Evolutionary conservation across 208 protist species (phyloP).

Genomic region (Kentomonas sorsogonicus): DNA sequence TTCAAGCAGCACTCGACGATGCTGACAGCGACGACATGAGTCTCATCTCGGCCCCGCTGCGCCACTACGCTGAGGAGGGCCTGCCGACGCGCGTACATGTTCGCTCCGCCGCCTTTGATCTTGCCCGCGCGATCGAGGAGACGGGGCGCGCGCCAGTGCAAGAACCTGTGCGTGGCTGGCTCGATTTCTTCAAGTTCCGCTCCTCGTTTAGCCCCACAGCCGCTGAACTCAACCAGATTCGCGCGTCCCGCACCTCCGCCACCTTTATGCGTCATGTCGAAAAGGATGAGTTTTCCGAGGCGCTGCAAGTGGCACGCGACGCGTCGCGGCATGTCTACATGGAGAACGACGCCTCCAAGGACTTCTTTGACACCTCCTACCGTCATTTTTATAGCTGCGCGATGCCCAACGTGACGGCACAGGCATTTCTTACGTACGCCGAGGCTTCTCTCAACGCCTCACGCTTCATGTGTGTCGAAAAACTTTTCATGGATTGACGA

Average conservation of each 20-base stretch:
- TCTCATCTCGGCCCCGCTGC: slow-evolving; percentile 51
- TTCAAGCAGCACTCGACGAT: slow-evolving; percentile 56
- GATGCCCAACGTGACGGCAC: slow-evolving; percentile 57
- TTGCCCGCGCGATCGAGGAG: slow-evolving; percentile 76
- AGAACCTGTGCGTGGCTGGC: slow-evolving; percentile 59
- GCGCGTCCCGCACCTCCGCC: slow-evolving; percentile 30
- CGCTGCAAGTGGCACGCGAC: slow-evolving; percentile 59
- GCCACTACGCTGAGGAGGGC: slow-evolving; percentile 23
- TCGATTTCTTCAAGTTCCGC: slow-evolving; percentile 83
- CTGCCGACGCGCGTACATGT: slow-evolving; percentile 36
- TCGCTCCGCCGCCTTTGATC: slow-evolving; percentile 59
- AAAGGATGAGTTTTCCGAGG: slow-evolving; percentile 47
- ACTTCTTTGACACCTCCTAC: slow-evolving; percentile 47
- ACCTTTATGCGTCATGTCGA: slow-evolving; percentile 60
- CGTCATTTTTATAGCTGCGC: slow-evolving; percentile 39
- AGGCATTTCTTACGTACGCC: slow-evolving; percentile 67
- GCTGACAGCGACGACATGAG: slow-evolving; percentile 68
- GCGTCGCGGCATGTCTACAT: slow-evolving; percentile 29
- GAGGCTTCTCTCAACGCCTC: slow-evolving; percentile 57
- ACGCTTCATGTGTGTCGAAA: slow-evolving; percentile 71
- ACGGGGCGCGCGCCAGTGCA: slow-evolving; percentile 42
- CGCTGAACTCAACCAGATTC: slow-evolving; percentile 40
- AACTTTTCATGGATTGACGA: slow-evolving; percentile 58
- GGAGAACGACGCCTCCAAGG: slow-evolving; percentile 28
- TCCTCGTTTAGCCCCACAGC: slow-evolving; percentile 66